A percentile compares a stretch with the other conserved stretches of the same genome.
Evolutionary conservation across 306 rosid genomes (phyloP).

Genomic region (Astragalus glycyphyllos): DNA sequence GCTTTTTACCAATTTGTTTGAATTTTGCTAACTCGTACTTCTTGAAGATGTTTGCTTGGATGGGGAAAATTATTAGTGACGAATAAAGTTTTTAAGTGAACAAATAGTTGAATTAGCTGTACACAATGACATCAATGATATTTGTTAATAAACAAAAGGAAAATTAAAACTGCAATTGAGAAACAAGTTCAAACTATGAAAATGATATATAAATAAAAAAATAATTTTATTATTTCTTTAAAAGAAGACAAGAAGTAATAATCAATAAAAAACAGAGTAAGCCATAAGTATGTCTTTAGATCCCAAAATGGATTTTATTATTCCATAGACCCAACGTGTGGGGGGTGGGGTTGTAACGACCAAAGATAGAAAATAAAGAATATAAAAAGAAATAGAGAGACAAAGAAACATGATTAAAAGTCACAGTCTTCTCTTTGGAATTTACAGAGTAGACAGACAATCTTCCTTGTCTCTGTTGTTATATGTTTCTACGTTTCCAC

Average conservation of each 20-base stretch:
- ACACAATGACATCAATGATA: too few relatives aligned
- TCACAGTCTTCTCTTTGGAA: conserved; percentile 46
- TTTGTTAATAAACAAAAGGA: too few relatives aligned
- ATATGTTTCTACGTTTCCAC: conserved; percentile 40
- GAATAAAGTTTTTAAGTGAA: background rate
- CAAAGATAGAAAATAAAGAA: conserved; percentile 45
- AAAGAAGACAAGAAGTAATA: background rate
- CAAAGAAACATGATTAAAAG: conserved; percentile 60
- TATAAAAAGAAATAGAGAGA: conserved; percentile 42
- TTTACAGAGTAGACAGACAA: conserved; percentile 56
- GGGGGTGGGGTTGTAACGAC: conserved; percentile 41
- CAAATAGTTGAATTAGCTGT: background rate
- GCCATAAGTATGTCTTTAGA: conserved; percentile 37
- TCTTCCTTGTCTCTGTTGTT: conserved; percentile 37
- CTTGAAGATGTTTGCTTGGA: conserved; percentile 1
- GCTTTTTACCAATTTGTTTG: background rate
- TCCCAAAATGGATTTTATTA: conserved; percentile 33
- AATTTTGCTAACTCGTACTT: background rate
- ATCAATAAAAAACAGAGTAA: conserved; percentile 14
- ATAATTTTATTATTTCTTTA: too few relatives aligned
- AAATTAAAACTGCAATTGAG: too few relatives aligned
- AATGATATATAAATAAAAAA: too few relatives aligned
- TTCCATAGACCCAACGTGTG: conserved; percentile 41
- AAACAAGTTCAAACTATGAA: too few relatives aligned
- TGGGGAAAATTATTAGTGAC: background rate